phyloP scores from a whole-genome alignment of 352 stramenopile species.

The Hyphochytrium catenoides region DNA sequence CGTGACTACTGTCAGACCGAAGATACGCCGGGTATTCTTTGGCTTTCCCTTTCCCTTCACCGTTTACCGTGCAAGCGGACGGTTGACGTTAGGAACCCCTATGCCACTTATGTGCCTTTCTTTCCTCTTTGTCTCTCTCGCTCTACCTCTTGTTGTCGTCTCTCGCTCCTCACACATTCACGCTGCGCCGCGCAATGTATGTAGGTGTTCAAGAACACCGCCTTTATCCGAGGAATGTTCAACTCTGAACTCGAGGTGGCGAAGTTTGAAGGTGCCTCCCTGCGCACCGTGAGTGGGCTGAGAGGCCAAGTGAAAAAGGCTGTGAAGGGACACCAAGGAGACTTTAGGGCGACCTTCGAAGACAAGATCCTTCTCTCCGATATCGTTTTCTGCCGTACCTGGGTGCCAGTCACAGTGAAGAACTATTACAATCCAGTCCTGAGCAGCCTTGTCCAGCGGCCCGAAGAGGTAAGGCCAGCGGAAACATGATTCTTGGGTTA shows the following conservation, averaged over 20 bases:
- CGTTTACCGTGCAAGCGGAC: no score
- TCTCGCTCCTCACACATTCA: no score
- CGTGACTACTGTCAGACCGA: no score
- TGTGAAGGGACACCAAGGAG: constrained; percentile 65
- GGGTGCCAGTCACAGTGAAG: constrained; percentile 94
- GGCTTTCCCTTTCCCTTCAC: no score
- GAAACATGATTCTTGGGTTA: no score
- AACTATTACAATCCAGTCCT: constrained; percentile 98
- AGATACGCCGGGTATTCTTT: no score
- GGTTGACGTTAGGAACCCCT: no score
- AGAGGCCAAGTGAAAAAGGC: constrained; percentile 94
- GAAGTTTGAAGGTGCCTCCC: constrained; percentile 87
- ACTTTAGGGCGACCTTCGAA: constrained; percentile 98
- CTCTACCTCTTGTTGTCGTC: no score
- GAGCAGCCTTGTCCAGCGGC: constrained; percentile 31
- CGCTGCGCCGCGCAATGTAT: no score
- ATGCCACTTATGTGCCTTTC: no score
- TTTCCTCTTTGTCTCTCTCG: no score
- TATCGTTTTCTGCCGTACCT: constrained; percentile 96
- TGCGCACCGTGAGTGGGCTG: constrained; percentile 96
- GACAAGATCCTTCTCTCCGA: constrained; percentile 98
- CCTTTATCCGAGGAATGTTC: constrained; percentile 94
- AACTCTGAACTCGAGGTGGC: constrained; percentile 84
- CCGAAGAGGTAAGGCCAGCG: constrained; percentile 11
- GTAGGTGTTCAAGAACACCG: constrained; percentile 96